phyloP scores from a whole-genome alignment of 306 rosid species.

The Cicer yamashitae region DNA sequence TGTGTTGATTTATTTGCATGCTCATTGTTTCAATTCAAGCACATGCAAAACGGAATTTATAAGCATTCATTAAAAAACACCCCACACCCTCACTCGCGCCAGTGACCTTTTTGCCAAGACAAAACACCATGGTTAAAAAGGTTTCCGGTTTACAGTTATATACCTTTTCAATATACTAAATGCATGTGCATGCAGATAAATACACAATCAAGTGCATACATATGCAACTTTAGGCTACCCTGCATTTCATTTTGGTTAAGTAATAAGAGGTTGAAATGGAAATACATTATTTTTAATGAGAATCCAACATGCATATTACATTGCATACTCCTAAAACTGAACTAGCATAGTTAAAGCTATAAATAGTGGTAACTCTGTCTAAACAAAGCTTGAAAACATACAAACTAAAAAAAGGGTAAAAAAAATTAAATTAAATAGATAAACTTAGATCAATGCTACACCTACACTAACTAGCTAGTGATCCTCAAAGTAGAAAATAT shows the following conservation, averaged over 20 bases:
- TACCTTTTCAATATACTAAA: constrained; percentile 24
- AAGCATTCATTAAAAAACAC: constrained; percentile 4
- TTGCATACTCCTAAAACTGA: constrained; percentile 6
- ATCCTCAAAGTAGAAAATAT: constrained; percentile 31
- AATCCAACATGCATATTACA: constrained; percentile 8
- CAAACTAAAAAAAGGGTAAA: background rate
- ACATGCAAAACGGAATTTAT: constrained; percentile 15
- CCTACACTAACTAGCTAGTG: constrained; percentile 21
- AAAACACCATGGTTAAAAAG: background rate
- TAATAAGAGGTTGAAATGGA: background rate
- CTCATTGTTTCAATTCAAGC: constrained; percentile 18
- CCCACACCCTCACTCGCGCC: background rate
- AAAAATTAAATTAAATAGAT: background rate
- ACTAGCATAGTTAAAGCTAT: constrained; percentile 20
- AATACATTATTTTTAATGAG: background rate
- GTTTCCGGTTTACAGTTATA: background rate
- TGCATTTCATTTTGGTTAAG: background rate
- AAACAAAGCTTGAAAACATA: constrained; percentile 16
- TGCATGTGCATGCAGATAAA: constrained; percentile 11
- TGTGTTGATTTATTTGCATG: constrained; percentile 19
- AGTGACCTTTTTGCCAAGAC: background rate
- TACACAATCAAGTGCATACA: constrained; percentile 7
- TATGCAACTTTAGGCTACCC: background rate
- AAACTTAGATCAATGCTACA: constrained; percentile 28
- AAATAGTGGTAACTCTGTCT: constrained; percentile 9